Evolutionary conservation across 73 alveolate genomes (phyloP).

Genomic region (Chromera velia): DNA sequence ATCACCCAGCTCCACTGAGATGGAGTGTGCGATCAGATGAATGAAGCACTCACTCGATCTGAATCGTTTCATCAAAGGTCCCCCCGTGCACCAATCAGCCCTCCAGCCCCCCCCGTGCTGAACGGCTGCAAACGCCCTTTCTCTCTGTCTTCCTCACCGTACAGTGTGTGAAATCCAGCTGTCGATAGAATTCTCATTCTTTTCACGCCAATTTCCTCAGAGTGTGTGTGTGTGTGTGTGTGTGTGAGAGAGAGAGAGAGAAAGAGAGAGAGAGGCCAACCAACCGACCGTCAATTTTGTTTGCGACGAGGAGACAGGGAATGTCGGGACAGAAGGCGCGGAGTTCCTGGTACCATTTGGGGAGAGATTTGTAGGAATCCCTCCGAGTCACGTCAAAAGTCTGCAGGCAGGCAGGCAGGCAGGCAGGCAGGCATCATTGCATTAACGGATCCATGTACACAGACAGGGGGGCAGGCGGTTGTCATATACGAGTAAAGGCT

Average conservation of each 20-base stretch:
- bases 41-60: too few species aligned
- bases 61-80: background rate
- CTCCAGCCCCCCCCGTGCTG: too few species aligned
- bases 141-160: too few species aligned
- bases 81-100: too few species aligned
- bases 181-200: background rate
- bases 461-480: too few species aligned
- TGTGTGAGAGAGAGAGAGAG: background rate
- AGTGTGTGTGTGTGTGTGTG: background rate
- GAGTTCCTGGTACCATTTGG: slow-evolving; percentile 74
- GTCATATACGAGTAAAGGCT: too few species aligned
- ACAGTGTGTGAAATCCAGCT: too few species aligned
- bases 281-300: slow-evolving; percentile 67
- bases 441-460: too few species aligned
- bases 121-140: too few species aligned
- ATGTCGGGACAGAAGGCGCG: slow-evolving; percentile 73
- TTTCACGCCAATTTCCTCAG: background rate
- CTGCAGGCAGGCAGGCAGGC: too few species aligned
- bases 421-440: too few species aligned
- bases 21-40: slow-evolving; percentile 26
- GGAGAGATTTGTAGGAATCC: slow-evolving; percentile 73
- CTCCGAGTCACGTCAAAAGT: slow-evolving; percentile 78
- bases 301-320: slow-evolving; percentile 83
- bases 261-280: background rate
- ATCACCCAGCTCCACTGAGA: slow-evolving; percentile 11